Conservation (phyloP, 2,329 filamentous ascomycete genomes). For the Huntiella decipiens region DNA sequence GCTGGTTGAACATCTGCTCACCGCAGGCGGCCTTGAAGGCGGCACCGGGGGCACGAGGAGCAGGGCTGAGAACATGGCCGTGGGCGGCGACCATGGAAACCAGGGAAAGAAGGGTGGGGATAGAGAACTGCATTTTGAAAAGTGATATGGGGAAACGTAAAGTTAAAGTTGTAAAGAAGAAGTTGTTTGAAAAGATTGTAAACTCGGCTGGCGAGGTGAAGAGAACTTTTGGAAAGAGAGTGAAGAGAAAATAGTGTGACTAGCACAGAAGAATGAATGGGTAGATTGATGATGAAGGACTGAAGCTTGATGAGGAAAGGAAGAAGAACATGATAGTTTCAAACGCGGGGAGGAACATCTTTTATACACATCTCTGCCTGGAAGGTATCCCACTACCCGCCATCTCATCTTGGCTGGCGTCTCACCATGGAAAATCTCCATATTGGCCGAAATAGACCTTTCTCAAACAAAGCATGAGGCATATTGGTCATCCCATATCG, state of each 20-base stretch:
- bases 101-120: constrained; percentile 8
- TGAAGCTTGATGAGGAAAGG: constrained; percentile 2
- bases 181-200: not conserved
- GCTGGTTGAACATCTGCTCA: constrained; percentile 20
- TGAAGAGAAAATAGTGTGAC: constrained; percentile 1
- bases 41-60: constrained; percentile 22
- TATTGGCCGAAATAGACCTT: no score
- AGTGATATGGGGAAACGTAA: not conserved
- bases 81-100: constrained; percentile 20
- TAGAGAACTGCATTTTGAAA: constrained; percentile 9
- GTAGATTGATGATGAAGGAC: constrained; percentile 4
- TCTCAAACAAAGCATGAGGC: not conserved
- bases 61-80: constrained; percentile 24
- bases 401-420: no score
- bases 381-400: no score
- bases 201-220: constrained; percentile 5
- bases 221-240: not conserved
- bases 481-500: not conserved
- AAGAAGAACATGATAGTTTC: constrained; percentile 3
- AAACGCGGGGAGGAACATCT: not conserved
- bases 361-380: no score
- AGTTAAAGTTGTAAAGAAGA: not conserved
- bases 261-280: not conserved
- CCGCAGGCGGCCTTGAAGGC: constrained; percentile 28
- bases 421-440: no score